phyloP scores from a whole-genome alignment of 257 asterid genomes.

The Scutellaria minor region DNA sequence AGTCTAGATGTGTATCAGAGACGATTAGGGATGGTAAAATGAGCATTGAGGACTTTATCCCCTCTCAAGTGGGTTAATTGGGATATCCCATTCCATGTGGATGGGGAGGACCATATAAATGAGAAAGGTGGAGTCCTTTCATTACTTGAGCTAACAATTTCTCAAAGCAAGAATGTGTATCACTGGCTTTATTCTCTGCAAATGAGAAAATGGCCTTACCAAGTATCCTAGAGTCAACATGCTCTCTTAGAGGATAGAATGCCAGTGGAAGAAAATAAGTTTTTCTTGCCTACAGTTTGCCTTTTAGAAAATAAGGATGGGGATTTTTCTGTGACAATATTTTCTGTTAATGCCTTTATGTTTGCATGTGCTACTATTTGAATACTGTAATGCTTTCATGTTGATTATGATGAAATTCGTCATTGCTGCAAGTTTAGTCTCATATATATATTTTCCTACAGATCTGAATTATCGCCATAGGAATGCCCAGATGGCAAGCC shows the following conservation, averaged over 20 bases:
- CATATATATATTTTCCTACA: constrained; percentile 36
- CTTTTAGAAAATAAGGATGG: not conserved
- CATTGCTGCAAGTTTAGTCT: constrained; percentile 18
- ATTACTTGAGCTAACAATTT: not conserved
- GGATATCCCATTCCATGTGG: not conserved
- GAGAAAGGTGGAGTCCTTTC: not conserved
- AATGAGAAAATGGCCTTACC: not conserved
- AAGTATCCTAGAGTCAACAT: not conserved
- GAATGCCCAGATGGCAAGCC: constrained; percentile 99
- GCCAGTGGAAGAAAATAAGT: not conserved
- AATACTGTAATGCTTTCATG: not conserved
- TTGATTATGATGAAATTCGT: not conserved
- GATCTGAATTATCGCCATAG: constrained; percentile 95
- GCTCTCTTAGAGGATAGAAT: not conserved
- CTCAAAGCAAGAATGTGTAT: not conserved
- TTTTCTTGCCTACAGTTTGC: constrained; percentile 5
- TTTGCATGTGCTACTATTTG: constrained; percentile 19
- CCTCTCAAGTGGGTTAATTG: too few relatives aligned
- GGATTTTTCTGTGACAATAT: not conserved
- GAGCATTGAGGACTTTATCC: not conserved
- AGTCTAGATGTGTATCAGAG: not conserved
- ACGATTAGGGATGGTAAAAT: not conserved
- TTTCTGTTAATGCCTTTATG: not conserved
- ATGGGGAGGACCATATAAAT: not conserved
- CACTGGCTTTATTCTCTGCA: not conserved